phyloP scores from a whole-genome alignment of 768 basidiomycete species.

The Pholiota molesta region DNA sequence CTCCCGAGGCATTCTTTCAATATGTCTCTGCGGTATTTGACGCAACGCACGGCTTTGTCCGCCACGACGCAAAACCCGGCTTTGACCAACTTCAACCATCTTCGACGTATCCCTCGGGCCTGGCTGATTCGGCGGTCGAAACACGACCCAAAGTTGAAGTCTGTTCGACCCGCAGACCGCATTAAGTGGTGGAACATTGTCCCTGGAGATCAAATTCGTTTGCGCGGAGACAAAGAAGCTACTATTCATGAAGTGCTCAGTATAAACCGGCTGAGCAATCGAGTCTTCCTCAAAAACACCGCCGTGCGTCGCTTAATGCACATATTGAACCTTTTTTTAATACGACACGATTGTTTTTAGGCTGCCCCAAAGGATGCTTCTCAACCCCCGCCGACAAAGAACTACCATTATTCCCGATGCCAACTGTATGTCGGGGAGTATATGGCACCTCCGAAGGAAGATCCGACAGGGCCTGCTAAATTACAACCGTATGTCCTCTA shows the following conservation, averaged over 20 bases:
- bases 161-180: slow-evolving; percentile 63
- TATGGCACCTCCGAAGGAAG: slow-evolving; percentile 51
- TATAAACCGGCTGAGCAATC: slow-evolving; percentile 75
- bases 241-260: slow-evolving; percentile 70
- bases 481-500: slow-evolving; percentile 47
- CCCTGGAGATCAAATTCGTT: slow-evolving; percentile 77
- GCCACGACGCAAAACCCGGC: slow-evolving; percentile 57
- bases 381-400: slow-evolving; percentile 40
- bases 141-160: slow-evolving; percentile 52
- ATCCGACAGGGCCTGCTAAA: slow-evolving; percentile 32
- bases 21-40: slow-evolving; percentile 34
- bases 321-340: not conserved
- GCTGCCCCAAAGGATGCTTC: slow-evolving; percentile 18
- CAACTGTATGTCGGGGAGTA: slow-evolving; percentile 76
- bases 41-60: slow-evolving; percentile 39
- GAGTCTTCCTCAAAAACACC: slow-evolving; percentile 55
- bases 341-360: slow-evolving; percentile 1
- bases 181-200: slow-evolving; percentile 90
- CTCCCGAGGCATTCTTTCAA: not conserved
- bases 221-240: slow-evolving; percentile 65
- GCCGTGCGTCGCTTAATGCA: slow-evolving; percentile 28
- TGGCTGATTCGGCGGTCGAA: slow-evolving; percentile 49
- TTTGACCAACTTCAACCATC: slow-evolving; percentile 70
- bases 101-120: slow-evolving; percentile 60
- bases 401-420: slow-evolving; percentile 78